Base-by-base conservation (phyloP, 768 basidiomycete genomes). In the Rhizopogon salebrosus region DNA sequence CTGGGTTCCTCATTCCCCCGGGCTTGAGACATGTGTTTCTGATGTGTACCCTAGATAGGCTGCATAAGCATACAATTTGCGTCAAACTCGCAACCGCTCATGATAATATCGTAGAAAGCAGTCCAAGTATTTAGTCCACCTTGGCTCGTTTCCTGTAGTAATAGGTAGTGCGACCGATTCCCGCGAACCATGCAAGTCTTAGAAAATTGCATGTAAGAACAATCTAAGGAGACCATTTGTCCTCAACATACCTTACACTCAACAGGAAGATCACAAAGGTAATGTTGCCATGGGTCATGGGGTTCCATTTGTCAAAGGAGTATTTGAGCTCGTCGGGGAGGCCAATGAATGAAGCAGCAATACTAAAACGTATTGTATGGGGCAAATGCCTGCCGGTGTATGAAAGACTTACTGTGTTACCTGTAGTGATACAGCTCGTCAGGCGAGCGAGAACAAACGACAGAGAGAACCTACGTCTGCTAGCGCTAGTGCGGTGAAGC, bases 221-320 rank as follows among this genome's bases (percentile, higher is more conserved):
- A 34, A 9, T 16, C 22, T 34, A 31, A 20, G 14, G 2, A 4
- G 22, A 5, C 4, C 29, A 49, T 51, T 14, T 11, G 27, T 46
- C 36, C 9, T 9, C n/a, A 18, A 64, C 69, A 45, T 62, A 87
- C 87, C 87, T 78, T 57, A 75, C 75, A 37, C 72, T 43, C 49
- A 85, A 75, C 35, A 91, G 72, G 23, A 83, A 67, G 27, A 83
- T 48, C 22, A 80, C 78, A 53, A 82, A 70, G 3, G 86, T 82
- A 62, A 89, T 83, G 60, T 90, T 92, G 31, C 88, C 89, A 58
- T 90, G 88, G 0, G 82, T 86, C 74, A 80, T 84, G 24, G 74
- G 62, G 65, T 89, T 90, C 89, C 88, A 92, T 13, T 62, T 60
- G 7, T 63, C 64, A 34, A 79, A 70, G 24, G 72, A 69, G 54